Evolutionary conservation across 768 basidiomycete genomes (phyloP).

Genomic region (Boletus sp.): DNA sequence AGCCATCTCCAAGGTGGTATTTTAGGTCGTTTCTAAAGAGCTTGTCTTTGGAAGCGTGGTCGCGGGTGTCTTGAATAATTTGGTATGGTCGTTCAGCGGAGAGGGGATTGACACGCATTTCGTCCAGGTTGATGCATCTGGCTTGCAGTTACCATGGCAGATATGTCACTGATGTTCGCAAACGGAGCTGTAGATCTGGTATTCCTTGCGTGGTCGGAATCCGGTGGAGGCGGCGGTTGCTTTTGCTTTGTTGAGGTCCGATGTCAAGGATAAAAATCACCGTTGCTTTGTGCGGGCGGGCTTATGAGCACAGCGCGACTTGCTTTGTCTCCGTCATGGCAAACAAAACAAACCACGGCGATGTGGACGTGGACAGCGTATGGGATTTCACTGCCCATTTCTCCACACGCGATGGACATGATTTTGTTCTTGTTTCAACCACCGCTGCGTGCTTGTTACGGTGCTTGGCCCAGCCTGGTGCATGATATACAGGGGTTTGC

Average conservation of each 20-base stretch:
- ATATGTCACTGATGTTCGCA: neutral
- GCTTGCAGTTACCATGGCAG: neutral
- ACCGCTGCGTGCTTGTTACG: neutral
- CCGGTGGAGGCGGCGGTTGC: neutral
- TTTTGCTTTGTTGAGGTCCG: constrained; percentile 20
- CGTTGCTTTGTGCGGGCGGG: constrained; percentile 10
- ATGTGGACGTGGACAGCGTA: no score
- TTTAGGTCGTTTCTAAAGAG: neutral
- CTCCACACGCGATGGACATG: neutral
- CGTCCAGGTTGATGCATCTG: neutral
- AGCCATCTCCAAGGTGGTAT: neutral
- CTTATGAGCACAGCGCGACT: neutral
- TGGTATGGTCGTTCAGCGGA: neutral
- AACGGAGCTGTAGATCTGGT: neutral
- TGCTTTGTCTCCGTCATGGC: constrained; percentile 8
- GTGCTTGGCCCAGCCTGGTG: neutral
- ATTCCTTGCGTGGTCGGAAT: neutral
- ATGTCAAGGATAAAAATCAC: constrained; percentile 6
- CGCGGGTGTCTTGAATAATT: neutral
- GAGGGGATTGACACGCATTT: neutral
- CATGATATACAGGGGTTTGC: neutral
- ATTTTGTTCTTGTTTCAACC: neutral
- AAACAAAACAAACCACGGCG: constrained; percentile 3
- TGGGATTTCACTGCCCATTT: neutral
- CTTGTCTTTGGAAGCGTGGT: neutral